These are phyloP conservation scores for Spiraea crenata DNA, from an alignment of 331 rosid species.

Conservation along the genomic window DNA sequence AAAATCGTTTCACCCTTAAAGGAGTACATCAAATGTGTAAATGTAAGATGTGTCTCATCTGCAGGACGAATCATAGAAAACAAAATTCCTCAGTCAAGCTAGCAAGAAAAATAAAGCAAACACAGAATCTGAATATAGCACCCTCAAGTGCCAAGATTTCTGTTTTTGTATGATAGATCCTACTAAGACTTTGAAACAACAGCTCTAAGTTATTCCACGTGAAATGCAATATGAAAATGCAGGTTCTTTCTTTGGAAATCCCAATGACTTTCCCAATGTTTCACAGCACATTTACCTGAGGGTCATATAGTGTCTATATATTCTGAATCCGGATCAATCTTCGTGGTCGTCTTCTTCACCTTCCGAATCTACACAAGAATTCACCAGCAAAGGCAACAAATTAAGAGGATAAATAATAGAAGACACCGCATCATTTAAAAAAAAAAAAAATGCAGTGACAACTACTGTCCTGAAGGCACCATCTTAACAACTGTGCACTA, in stretches of 20 bases:
- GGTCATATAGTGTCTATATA: slow-evolving; percentile 22
- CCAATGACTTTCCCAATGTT: slow-evolving; percentile 14
- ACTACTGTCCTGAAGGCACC: not conserved
- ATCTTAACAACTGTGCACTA: not conserved
- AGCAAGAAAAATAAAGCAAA: not conserved
- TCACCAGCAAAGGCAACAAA: not conserved
- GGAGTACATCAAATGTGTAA: slow-evolving; percentile 14
- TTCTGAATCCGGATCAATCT: slow-evolving; percentile 49
- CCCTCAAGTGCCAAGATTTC: not conserved
- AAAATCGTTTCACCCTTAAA: not conserved
- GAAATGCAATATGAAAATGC: not conserved
- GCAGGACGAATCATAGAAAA: slow-evolving; percentile 16
- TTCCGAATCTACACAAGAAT: slow-evolving; percentile 70
- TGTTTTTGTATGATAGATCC: not conserved
- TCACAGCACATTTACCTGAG: slow-evolving; percentile 29
- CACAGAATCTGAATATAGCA: not conserved
- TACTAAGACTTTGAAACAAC: not conserved
- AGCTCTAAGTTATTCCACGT: not conserved
- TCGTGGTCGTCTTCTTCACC: slow-evolving; percentile 86
- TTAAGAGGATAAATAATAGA: no score
- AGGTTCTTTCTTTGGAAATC: slow-evolving; percentile 10
- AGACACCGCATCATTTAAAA: not conserved
- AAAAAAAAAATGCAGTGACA: not conserved
- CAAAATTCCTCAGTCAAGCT: not conserved
- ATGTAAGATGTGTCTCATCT: slow-evolving; percentile 12